phyloP scores from a whole-genome alignment of 352 stramenopile species.

The Elongisporangium anandrum region DNA sequence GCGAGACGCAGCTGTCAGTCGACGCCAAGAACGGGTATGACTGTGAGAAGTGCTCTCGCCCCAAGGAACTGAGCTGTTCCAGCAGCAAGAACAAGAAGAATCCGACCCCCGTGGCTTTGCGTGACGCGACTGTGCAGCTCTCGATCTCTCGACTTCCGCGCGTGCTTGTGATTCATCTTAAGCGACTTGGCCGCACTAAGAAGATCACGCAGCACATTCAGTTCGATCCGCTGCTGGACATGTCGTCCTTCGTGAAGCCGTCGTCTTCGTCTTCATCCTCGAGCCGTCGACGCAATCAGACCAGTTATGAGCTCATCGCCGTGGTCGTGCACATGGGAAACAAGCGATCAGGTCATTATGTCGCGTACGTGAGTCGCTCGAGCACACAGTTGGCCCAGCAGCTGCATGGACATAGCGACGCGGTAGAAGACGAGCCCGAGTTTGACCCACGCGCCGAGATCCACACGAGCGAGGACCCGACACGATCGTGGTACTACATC shows the following conservation, averaged over 20 bases:
- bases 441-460: conserved; percentile 18
- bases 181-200: conserved; percentile 38
- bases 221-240: conserved; percentile 53
- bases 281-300: conserved; percentile 17
- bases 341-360: conserved; percentile 65
- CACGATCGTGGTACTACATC: conserved; percentile 58
- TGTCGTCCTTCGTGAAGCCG: conserved; percentile 33
- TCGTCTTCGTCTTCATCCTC: conserved; percentile 5
- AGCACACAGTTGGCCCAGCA: conserved; percentile 21
- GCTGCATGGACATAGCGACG: conserved; percentile 2
- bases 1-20: conserved; percentile 41
- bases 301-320: conserved; percentile 58
- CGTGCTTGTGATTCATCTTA: conserved; percentile 69
- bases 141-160: conserved; percentile 42
- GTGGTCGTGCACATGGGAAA: conserved; percentile 74
- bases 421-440: conserved; percentile 12
- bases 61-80: conserved; percentile 20
- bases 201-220: conserved; percentile 71
- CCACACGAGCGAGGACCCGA: conserved; percentile 15
- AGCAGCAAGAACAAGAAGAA: conserved; percentile 28
- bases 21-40: conserved; percentile 63
- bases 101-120: conserved; percentile 16
- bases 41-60: conserved; percentile 54
- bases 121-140: conserved; percentile 52
- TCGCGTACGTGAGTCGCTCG: conserved; percentile 66